These are phyloP conservation scores for Calonectria naviculata DNA, from an alignment of 2,329 filamentous ascomycete genomes.

Conservation along the genomic window DNA sequence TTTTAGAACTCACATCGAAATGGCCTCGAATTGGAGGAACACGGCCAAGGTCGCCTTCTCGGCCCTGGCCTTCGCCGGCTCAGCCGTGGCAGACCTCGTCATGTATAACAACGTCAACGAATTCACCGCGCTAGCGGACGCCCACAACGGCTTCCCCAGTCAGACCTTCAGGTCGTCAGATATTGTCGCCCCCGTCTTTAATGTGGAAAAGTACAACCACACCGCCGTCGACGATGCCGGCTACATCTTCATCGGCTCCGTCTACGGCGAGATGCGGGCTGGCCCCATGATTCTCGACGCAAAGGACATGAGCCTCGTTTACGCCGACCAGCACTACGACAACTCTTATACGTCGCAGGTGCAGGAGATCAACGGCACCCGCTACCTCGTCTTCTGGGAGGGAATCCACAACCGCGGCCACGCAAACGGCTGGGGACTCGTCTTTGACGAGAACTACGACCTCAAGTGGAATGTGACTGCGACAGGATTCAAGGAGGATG, in stretches of 20 bases:
- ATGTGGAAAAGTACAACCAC: conserved; percentile 45
- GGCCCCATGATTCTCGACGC: conserved; percentile 50
- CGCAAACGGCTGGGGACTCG: conserved; percentile 44
- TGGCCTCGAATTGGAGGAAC: conserved; percentile 18
- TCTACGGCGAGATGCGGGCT: conserved; percentile 34
- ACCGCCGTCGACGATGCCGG: conserved; percentile 39
- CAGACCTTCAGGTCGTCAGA: conserved; percentile 47
- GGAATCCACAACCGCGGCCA: conserved; percentile 39
- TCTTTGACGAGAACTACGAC: conserved; percentile 49
- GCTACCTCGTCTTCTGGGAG: conserved; percentile 51
- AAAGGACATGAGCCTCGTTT: conserved; percentile 50
- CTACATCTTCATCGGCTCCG: conserved; percentile 47
- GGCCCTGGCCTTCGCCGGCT: conserved; percentile 12
- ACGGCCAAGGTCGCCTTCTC: conserved; percentile 14
- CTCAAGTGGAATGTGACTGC: conserved; percentile 51
- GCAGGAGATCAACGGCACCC: conserved; percentile 43
- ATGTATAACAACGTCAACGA: conserved; percentile 38
- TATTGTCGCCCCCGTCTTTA: conserved; percentile 47
- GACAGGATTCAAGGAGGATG: conserved; percentile 44
- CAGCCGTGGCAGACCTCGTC: conserved; percentile 39
- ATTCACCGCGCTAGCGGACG: conserved; percentile 40
- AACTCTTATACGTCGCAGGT: conserved; percentile 40
- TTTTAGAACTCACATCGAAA: not conserved
- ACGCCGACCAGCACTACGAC: conserved; percentile 48
- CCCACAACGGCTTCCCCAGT: conserved; percentile 41